Evolutionary conservation across 2,329 filamentous ascomycete genomes (phyloP).

Genomic region (Stachybotrys elegans): DNA sequence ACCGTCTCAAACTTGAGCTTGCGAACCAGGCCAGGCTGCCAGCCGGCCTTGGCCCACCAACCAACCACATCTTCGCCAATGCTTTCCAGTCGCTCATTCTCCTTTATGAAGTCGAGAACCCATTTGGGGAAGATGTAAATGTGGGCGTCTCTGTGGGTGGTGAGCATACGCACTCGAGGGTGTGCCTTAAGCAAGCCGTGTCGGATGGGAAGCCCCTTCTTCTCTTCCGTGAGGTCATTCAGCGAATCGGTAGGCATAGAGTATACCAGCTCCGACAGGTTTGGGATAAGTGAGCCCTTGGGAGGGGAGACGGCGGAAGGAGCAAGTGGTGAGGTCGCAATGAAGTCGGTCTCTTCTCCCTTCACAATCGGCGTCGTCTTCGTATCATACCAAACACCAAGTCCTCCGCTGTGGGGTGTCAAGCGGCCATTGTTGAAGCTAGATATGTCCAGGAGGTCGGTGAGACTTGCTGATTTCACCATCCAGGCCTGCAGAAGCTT

Average conservation of each 20-base stretch:
- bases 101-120: conserved; percentile 77
- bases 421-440: conserved; percentile 31
- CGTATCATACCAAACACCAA: conserved; percentile 90
- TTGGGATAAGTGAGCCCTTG: conserved; percentile 59
- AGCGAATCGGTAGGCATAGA: conserved; percentile 85
- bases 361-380: conserved; percentile 72
- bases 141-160: conserved; percentile 82
- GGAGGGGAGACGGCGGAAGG: conserved; percentile 37
- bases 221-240: conserved; percentile 74
- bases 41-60: conserved; percentile 92
- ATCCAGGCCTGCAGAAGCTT: conserved; percentile 88
- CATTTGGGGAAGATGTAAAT: conserved; percentile 92
- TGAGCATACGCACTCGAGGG: conserved; percentile 73
- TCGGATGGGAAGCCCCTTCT: conserved; percentile 67
- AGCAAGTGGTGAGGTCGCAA: conserved; percentile 69
- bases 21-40: conserved; percentile 75
- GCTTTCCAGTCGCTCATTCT: conserved; percentile 78
- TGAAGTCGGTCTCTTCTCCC: conserved; percentile 88
- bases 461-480: conserved; percentile 70
- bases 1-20: conserved; percentile 71
- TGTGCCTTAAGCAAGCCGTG: conserved; percentile 72
- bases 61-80: conserved; percentile 88
- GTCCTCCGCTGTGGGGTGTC: conserved; percentile 61
- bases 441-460: conserved; percentile 49
- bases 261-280: conserved; percentile 75